These are phyloP conservation scores for Vitis amurensis DNA, from an alignment of 164 flowering plant species.

Conservation along the genomic window DNA sequence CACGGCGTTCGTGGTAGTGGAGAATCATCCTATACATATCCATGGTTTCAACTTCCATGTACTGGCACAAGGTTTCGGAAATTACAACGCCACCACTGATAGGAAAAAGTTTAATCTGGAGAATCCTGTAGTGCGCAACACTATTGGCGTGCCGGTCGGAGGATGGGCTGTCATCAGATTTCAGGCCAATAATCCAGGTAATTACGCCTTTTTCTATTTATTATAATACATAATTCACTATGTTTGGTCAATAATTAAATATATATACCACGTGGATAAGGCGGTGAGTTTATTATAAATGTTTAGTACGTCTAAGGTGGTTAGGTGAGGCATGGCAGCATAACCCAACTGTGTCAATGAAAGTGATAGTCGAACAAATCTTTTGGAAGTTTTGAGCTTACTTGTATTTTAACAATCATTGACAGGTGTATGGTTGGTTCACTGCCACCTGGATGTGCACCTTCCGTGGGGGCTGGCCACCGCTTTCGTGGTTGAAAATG, in stretches of 20 bases:
- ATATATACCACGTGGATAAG: too few species aligned
- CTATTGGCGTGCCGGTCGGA: slow-evolving; percentile 73
- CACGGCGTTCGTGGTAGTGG: slow-evolving; percentile 51
- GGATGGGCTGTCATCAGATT: slow-evolving; percentile 90
- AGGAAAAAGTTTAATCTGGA: slow-evolving; percentile 45
- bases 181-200: slow-evolving; percentile 72
- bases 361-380: too few species aligned
- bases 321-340: too few species aligned
- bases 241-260: too few species aligned
- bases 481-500: slow-evolving; percentile 65
- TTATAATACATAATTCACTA: not conserved
- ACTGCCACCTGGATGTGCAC: slow-evolving; percentile 80
- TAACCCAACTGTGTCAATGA: too few species aligned
- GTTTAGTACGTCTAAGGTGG: too few species aligned
- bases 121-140: slow-evolving; percentile 69
- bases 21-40: slow-evolving; percentile 74
- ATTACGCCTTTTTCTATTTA: not conserved
- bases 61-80: slow-evolving; percentile 81
- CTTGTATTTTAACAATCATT: not conserved
- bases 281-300: too few species aligned
- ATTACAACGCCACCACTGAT: slow-evolving; percentile 38
- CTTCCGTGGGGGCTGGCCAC: slow-evolving; percentile 65
- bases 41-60: slow-evolving; percentile 74
- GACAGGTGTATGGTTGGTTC: slow-evolving; percentile 76
- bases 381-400: too few species aligned